Evolutionary conservation across 139 green algal species (phyloP), one percentile per base, ranked within the genome.

Genomic region (Pleodorina starrii): DNA sequence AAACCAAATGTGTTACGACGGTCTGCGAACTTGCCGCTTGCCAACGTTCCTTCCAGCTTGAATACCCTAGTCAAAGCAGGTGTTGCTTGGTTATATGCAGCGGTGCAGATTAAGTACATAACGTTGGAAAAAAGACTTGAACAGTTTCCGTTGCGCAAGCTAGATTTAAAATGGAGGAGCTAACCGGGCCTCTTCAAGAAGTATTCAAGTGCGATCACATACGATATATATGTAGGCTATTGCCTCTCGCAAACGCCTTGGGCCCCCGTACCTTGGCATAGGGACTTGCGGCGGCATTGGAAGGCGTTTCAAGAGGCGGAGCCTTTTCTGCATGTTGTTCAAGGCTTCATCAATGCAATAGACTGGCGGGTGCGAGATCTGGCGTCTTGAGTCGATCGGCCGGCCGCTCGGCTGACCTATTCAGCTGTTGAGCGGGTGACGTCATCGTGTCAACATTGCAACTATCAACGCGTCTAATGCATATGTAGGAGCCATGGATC

Each of bases 401-500:
- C 63, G 48, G n/a, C n/a, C n/a, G n/a, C n/a, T n/a, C n/a, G n/a
- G n/a, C n/a, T n/a, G n/a, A n/a, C n/a, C n/a, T n/a, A n/a, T n/a
- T n/a, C n/a, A n/a, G n/a, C n/a, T n/a, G n/a, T n/a, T n/a, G n/a
- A n/a, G n/a, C n/a, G n/a, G n/a, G n/a, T n/a, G n/a, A n/a, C n/a
- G n/a, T n/a, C n/a, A n/a, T n/a, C n/a, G n/a, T n/a, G n/a, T n/a
- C n/a, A n/a, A n/a, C n/a, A n/a, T n/a, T n/a, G n/a, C n/a, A n/a
- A n/a, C n/a, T n/a, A n/a, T n/a, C n/a, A n/a, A n/a, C n/a, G n/a
- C n/a, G n/a, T n/a, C n/a, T n/a, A n/a, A n/a, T n/a, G n/a, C n/a
- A n/a, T n/a, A n/a, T 40, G 63, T 84, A 93, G 91, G 91, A 93
- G 29, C 71, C 77, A 50, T 93, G 91, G 91, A 90, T 93, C 25